These are phyloP conservation scores for Mycena indigotica DNA, from an alignment of 768 basidiomycete species.

Conservation along the genomic window DNA sequence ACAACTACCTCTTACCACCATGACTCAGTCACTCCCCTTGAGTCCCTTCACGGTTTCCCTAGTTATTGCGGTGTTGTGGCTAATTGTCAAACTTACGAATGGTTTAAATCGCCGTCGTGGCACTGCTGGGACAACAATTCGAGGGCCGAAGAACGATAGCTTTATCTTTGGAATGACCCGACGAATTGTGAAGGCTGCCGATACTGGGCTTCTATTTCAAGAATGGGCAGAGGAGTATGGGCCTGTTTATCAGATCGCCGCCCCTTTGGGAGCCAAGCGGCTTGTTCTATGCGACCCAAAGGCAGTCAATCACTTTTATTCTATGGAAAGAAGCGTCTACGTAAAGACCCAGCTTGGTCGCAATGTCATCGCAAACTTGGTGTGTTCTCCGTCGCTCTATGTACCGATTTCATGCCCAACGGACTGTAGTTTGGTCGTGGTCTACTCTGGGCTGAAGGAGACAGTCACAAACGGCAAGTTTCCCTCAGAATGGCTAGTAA, in stretches of 20 bases:
- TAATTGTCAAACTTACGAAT: conserved; percentile 19
- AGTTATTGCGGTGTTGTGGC: conserved; percentile 18
- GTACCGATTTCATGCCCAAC: not conserved
- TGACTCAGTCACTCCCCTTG: conserved; percentile 1
- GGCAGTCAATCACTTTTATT: conserved; percentile 28
- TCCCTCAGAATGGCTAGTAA: not conserved
- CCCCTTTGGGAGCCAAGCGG: conserved; percentile 10
- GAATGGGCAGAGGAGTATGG: conserved; percentile 36
- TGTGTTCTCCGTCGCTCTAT: conserved; percentile 9
- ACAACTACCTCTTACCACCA: not conserved
- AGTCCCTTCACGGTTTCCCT: conserved; percentile 13
- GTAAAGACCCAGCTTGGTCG: conserved; percentile 24
- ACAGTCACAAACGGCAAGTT: conserved; percentile 47
- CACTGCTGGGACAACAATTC: conserved; percentile 27
- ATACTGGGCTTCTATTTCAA: conserved; percentile 26
- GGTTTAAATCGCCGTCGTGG: conserved; percentile 6
- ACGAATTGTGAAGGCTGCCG: conserved; percentile 10
- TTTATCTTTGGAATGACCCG: conserved; percentile 29
- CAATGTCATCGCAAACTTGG: conserved; percentile 27
- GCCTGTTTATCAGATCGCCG: conserved; percentile 30
- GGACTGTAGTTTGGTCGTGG: conserved; percentile 40
- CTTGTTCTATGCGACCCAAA: conserved; percentile 28
- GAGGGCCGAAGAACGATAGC: conserved; percentile 30
- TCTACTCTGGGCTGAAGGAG: conserved; percentile 44
- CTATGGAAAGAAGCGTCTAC: conserved; percentile 26